Conservation (phyloP, 768 basidiomycete genomes). For the Leccinum barrowsii region DNA sequence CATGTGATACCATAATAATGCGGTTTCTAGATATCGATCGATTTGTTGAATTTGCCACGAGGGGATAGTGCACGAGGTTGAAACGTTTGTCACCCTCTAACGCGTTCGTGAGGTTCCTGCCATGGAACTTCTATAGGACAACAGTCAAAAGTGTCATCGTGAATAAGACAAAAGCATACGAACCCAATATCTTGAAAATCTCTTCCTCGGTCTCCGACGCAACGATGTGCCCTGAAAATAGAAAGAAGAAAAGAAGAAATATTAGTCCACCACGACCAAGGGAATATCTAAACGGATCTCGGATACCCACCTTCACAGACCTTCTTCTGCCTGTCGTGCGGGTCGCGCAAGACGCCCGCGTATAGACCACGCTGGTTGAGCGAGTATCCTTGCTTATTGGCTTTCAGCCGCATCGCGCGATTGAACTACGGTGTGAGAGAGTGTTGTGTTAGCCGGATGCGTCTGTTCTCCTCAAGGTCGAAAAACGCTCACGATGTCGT, state of each 20-base stretch:
- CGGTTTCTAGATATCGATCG: background rate
- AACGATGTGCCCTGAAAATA: conserved; percentile 52
- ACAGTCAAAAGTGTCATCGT: background rate
- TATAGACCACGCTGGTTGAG: conserved; percentile 87
- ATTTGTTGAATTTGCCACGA: background rate
- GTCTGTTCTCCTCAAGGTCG: background rate
- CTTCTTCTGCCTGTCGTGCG: conserved; percentile 57
- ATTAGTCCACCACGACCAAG: background rate
- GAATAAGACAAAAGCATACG: conserved; percentile 9
- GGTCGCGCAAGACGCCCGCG: conserved; percentile 67
- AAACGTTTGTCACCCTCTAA: conserved; percentile 32
- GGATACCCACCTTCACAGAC: conserved; percentile 46
- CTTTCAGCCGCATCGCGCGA: conserved; percentile 82
- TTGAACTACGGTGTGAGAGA: conserved; percentile 61
- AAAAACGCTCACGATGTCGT: conserved; percentile 69
- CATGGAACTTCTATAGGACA: conserved; percentile 59
- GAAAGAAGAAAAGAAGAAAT: background rate
- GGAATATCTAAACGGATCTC: background rate
- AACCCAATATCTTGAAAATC: conserved; percentile 72
- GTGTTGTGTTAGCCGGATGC: background rate
- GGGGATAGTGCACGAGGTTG: background rate
- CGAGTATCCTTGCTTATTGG: conserved; percentile 74
- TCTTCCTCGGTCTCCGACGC: conserved; percentile 85
- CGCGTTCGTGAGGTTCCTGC: conserved; percentile 77
- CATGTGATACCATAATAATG: background rate